A percentile compares a stretch with the other conserved stretches of the same genome.
These are phyloP conservation scores for Sarocladium oryzae DNA, from an alignment of 2,329 filamentous ascomycete species.

Conservation along the genomic window DNA sequence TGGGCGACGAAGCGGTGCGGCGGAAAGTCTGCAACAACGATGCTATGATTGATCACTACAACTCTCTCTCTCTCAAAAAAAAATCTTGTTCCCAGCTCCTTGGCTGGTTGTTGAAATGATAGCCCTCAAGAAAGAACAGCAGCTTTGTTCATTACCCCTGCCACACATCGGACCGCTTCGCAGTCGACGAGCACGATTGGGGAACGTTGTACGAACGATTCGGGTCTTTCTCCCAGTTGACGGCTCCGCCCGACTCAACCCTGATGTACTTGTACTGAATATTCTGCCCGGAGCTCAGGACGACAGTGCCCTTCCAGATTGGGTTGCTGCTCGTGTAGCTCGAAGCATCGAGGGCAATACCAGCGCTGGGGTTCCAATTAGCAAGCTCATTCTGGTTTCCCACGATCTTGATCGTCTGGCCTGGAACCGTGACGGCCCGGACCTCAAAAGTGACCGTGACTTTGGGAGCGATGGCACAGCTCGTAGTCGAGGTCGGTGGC, in stretches of 20 bases:
- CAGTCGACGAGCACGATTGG: slow-evolving; percentile 22
- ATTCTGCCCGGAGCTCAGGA: slow-evolving; percentile 45
- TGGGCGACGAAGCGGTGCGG: background rate
- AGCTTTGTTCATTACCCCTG: too few species aligned
- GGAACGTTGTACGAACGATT: slow-evolving; percentile 34
- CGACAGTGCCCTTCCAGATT: slow-evolving; percentile 53
- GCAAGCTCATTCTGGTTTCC: slow-evolving; percentile 56
- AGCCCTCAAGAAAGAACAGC: background rate
- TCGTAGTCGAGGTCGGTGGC: slow-evolving; percentile 18
- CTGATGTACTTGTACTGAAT: slow-evolving; percentile 67
- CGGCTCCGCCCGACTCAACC: slow-evolving; percentile 43
- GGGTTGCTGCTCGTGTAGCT: slow-evolving; percentile 53
- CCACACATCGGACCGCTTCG: slow-evolving; percentile 23
- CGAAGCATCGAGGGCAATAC: slow-evolving; percentile 49
- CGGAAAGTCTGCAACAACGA: background rate
- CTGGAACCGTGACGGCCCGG: slow-evolving; percentile 48
- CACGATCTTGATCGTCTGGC: slow-evolving; percentile 59
- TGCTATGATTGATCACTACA: slow-evolving; percentile 1
- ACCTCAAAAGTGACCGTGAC: slow-evolving; percentile 59
- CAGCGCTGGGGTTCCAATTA: slow-evolving; percentile 50
- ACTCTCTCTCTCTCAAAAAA: too few species aligned
- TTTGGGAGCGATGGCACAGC: slow-evolving; percentile 33
- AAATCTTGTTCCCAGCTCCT: too few species aligned
- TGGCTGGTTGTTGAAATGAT: background rate
- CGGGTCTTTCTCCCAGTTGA: slow-evolving; percentile 60